Evolutionary conservation across 345 rosid genomes (phyloP).

Genomic region (Bretschneidera sinensis): DNA sequence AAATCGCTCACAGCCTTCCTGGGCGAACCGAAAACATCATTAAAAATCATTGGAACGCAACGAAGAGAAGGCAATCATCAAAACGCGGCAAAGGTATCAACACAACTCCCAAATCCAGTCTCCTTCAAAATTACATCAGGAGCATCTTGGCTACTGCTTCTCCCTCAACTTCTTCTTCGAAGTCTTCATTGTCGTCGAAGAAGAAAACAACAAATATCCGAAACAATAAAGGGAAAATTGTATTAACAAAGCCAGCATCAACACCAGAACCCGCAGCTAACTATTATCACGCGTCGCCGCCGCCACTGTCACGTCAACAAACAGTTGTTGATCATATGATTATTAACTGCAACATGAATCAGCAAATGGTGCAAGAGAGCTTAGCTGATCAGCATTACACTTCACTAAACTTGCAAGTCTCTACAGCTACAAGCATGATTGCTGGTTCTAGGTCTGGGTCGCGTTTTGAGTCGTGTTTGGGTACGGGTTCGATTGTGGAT

Average conservation of each 20-base stretch:
- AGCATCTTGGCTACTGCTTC: slow-evolving; percentile 7
- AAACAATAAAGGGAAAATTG: neutral
- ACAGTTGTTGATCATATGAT: too few relatives aligned
- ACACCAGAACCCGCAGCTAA: too few relatives aligned
- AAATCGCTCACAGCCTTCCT: slow-evolving; percentile 52
- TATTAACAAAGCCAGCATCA: too few relatives aligned
- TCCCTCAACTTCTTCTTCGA: neutral
- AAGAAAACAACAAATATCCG: too few relatives aligned
- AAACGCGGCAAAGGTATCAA: slow-evolving; percentile 34
- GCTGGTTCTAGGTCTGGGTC: slow-evolving; percentile 16
- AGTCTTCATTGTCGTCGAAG: too few relatives aligned
- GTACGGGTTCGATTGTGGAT: slow-evolving; percentile 8
- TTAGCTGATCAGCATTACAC: too few relatives aligned
- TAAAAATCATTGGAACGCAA: slow-evolving; percentile 57
- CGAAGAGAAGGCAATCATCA: slow-evolving; percentile 41
- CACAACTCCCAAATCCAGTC: neutral
- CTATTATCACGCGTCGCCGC: too few relatives aligned
- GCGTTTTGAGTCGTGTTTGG: slow-evolving; percentile 10
- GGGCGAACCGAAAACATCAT: slow-evolving; percentile 63
- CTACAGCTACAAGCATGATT: neutral
- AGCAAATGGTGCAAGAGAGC: too few relatives aligned
- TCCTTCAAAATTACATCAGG: slow-evolving; percentile 40
- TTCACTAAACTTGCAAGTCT: too few relatives aligned
- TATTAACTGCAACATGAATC: too few relatives aligned
- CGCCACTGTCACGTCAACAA: neutral